Evolutionary conservation across 208 protist species (phyloP).

Genomic region (Wallacemonas sp.): DNA sequence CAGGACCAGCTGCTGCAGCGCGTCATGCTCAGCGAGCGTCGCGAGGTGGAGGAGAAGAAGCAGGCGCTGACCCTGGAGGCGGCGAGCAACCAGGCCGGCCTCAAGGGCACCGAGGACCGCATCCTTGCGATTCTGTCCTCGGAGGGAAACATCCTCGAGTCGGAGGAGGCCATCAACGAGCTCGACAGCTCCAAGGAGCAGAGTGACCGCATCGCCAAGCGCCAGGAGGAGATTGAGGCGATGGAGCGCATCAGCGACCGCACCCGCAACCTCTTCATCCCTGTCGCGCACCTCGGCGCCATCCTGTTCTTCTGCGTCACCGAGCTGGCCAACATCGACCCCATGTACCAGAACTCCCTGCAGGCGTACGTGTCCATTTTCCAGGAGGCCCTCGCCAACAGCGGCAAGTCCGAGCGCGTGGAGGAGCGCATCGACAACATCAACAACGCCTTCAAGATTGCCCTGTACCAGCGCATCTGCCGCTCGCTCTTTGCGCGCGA

Average conservation of each 20-base stretch:
- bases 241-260: conserved; percentile 97
- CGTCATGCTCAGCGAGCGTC: conserved; percentile 94
- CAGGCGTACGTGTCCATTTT: conserved; percentile 97
- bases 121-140: conserved; percentile 92
- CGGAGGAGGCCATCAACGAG: conserved; percentile 94
- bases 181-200: conserved; percentile 95
- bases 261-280: conserved; percentile 94
- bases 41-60: conserved; percentile 97
- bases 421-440: conserved; percentile 83
- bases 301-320: conserved; percentile 98
- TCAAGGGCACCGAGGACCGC: conserved; percentile 90
- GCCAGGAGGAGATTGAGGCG: conserved; percentile 94
- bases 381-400: conserved; percentile 85
- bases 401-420: conserved; percentile 76
- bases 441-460: conserved; percentile 83
- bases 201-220: conserved; percentile 94
- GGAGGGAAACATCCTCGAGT: conserved; percentile 94
- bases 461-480: conserved; percentile 89
- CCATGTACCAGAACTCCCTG: conserved; percentile 98
- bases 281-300: conserved; percentile 94
- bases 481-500: conserved; percentile 94
- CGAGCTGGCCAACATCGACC: conserved; percentile 95
- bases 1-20: conserved; percentile 96
- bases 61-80: conserved; percentile 92
- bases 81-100: conserved; percentile 85